Evolutionary conservation across 768 basidiomycete genomes (phyloP).

Genomic region (Hirschioporus abietinus): DNA sequence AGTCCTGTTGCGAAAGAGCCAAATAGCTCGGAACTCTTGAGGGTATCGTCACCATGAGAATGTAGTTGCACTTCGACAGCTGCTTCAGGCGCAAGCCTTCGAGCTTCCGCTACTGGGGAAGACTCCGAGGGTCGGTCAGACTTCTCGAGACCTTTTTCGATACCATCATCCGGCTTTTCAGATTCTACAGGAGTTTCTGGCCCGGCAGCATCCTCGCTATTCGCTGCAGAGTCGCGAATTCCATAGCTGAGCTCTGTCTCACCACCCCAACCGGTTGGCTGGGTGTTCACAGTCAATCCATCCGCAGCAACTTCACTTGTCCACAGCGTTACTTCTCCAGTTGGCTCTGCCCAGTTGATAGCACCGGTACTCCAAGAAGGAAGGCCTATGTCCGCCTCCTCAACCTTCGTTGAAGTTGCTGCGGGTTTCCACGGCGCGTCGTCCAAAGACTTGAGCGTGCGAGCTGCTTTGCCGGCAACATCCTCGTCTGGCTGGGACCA

Average conservation of each 20-base stretch:
- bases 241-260: not conserved
- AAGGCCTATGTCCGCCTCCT: conserved; percentile 50
- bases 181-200: conserved; percentile 2
- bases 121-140: not conserved
- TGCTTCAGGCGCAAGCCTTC: not conserved
- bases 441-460: not conserved
- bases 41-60: not conserved
- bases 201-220: not conserved
- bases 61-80: not conserved
- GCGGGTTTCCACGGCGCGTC: not conserved
- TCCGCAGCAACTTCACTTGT: not conserved
- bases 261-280: not conserved
- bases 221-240: not conserved
- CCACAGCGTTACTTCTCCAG: conserved; percentile 14
- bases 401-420: not conserved
- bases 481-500: conserved; percentile 44
- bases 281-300: not conserved
- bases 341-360: conserved; percentile 44
- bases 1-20: conserved; percentile 54
- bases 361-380: conserved; percentile 53
- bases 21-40: conserved; percentile 35
- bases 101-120: not conserved
- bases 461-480: conserved; percentile 20
- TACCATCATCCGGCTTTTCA: not conserved
- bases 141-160: not conserved